Percentiles rank a stretch among this genome's conserved stretches.
Conservation (phyloP, 2,329 filamentous ascomycete species). For the Fusarium graminum region DNA sequence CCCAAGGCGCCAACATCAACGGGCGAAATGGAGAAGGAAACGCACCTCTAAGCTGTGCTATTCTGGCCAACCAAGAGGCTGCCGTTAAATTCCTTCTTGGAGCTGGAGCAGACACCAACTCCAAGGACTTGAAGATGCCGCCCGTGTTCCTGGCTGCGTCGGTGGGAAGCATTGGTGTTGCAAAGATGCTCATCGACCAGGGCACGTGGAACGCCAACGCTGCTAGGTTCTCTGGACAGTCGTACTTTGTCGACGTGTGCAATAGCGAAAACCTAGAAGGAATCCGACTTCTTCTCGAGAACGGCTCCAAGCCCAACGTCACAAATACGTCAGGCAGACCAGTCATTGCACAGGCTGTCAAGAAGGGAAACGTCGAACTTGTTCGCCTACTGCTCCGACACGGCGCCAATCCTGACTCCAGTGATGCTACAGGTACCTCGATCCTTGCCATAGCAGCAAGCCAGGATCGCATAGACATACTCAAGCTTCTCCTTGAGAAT, state of each 20-base stretch:
- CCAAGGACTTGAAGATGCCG: conserved; percentile 48
- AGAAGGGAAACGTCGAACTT: conserved; percentile 48
- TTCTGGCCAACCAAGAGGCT: conserved; percentile 50
- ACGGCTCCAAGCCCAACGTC: conserved; percentile 50
- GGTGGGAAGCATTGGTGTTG: conserved; percentile 48
- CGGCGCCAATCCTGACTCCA: conserved; percentile 54
- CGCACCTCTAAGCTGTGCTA: conserved; percentile 53
- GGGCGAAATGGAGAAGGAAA: conserved; percentile 55
- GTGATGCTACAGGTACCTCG: conserved; percentile 50
- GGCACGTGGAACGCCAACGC: conserved; percentile 52
- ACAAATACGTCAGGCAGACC: conserved; percentile 47
- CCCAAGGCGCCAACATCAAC: conserved; percentile 54
- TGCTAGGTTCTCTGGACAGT: conserved; percentile 48
- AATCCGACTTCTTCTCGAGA: conserved; percentile 49
- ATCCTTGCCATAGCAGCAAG: conserved; percentile 50
- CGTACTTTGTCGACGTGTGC: conserved; percentile 51
- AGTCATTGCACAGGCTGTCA: conserved; percentile 48
- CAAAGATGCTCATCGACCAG: conserved; percentile 47
- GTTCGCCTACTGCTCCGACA: conserved; percentile 49
- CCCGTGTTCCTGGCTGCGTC: conserved; percentile 53
- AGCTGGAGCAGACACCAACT: conserved; percentile 49
- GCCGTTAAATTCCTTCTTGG: conserved; percentile 53
- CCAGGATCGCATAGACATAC: conserved; percentile 50
- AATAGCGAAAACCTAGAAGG: conserved; percentile 46
- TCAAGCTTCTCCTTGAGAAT: conserved; percentile 52